Percentiles rank a stretch among this genome's conserved stretches.
Evolutionary conservation across 305 asterid species (phyloP).

Genomic region (Salvia sclarea): DNA sequence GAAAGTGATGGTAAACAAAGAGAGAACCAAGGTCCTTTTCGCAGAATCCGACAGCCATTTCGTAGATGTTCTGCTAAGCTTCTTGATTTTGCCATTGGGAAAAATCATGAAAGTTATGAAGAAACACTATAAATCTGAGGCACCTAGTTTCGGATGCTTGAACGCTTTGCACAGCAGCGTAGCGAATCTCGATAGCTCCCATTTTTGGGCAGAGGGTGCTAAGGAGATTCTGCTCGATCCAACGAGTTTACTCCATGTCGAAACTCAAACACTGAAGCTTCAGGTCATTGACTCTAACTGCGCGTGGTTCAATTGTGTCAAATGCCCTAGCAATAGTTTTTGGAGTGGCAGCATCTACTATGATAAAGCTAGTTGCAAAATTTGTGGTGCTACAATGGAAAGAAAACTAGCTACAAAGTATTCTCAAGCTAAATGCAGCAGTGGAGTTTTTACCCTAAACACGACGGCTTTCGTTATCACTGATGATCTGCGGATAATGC

Average conservation of each 20-base stretch:
- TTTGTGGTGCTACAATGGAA: background rate
- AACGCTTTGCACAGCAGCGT: conserved; percentile 11
- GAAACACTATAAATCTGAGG: background rate
- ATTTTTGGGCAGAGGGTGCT: background rate
- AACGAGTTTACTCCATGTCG: background rate
- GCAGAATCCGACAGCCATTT: background rate
- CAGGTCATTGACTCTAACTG: too few species aligned
- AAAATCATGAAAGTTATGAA: background rate
- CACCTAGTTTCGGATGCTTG: conserved; percentile 27
- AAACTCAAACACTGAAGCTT: background rate
- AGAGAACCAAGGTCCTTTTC: background rate
- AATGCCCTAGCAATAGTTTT: too few species aligned
- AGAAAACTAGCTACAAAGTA: background rate
- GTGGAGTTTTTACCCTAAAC: background rate
- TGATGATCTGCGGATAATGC: conserved; percentile 24
- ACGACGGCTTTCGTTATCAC: background rate
- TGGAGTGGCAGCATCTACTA: background rate
- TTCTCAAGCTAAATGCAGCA: background rate
- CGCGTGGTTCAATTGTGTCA: too few species aligned
- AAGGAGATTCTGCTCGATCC: background rate
- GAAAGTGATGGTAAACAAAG: conserved; percentile 6
- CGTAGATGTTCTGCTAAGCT: conserved; percentile 10
- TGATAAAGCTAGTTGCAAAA: background rate
- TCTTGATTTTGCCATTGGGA: conserved; percentile 13
- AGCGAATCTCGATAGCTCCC: background rate